Percentiles rank a stretch among this genome's conserved stretches.
Evolutionary conservation across 768 basidiomycete genomes (phyloP).

Genomic region (Boletus subparvulus): DNA sequence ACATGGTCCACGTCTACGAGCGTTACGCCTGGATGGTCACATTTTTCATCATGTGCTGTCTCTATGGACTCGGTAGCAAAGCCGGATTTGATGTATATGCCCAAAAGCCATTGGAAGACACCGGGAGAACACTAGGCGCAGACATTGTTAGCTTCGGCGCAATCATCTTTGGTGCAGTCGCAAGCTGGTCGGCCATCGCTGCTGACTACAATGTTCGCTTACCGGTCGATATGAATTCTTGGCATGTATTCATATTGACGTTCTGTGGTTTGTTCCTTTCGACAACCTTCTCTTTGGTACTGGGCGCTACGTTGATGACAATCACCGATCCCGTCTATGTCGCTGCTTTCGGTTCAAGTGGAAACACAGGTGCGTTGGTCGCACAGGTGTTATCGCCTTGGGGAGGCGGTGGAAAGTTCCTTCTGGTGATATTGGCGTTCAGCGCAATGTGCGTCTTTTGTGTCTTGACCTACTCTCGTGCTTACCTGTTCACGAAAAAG

Average conservation of each 20-base stretch:
- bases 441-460: constrained; percentile 39
- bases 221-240: constrained; percentile 41
- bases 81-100: constrained; percentile 46
- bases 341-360: constrained; percentile 34
- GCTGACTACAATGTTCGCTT: constrained; percentile 56
- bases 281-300: constrained; percentile 35
- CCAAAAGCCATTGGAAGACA: constrained; percentile 43
- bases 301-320: constrained; percentile 44
- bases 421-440: constrained; percentile 42
- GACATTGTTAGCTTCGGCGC: constrained; percentile 54
- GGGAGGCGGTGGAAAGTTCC: constrained; percentile 36
- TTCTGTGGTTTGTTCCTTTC: constrained; percentile 54
- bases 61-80: constrained; percentile 49
- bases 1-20: no score
- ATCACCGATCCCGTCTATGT: constrained; percentile 41
- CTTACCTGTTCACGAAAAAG: constrained; percentile 5
- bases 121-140: constrained; percentile 43
- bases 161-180: constrained; percentile 48
- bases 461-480: no score
- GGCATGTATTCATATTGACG: constrained; percentile 48
- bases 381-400: no score
- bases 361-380: no score
- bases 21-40: constrained; percentile 24
- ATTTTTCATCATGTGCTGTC: constrained; percentile 48
- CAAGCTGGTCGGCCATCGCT: constrained; percentile 52